A percentile compares a stretch with the other conserved stretches of the same genome.
Conservation (phyloP, 768 basidiomycete species). For the Tylopilus felleus region DNA sequence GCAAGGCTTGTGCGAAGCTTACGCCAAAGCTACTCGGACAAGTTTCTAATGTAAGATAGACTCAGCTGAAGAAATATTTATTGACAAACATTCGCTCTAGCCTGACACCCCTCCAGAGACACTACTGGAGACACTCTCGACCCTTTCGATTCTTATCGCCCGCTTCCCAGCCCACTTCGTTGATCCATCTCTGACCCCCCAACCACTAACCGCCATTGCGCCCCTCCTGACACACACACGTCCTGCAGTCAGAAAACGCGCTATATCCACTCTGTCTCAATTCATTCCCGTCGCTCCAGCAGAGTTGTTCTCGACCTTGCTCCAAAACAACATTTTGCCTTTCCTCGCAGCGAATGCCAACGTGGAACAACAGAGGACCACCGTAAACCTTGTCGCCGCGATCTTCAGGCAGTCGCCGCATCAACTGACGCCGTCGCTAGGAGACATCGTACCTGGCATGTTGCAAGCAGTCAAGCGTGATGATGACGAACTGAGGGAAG, state of each 20-base stretch:
- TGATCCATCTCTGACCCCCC: slow-evolving; percentile 47
- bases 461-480: slow-evolving; percentile 66
- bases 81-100: slow-evolving; percentile 33
- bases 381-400: slow-evolving; percentile 74
- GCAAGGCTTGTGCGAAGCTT: slow-evolving; percentile 77
- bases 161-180: slow-evolving; percentile 75
- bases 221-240: slow-evolving; percentile 73
- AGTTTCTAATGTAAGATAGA: slow-evolving; percentile 60
- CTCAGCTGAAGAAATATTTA: not conserved
- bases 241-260: slow-evolving; percentile 88
- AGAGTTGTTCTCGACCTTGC: slow-evolving; percentile 56
- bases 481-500: slow-evolving; percentile 83
- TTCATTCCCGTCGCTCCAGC: slow-evolving; percentile 73
- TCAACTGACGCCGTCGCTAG: slow-evolving; percentile 59
- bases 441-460: slow-evolving; percentile 65
- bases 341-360: slow-evolving; percentile 50
- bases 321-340: slow-evolving; percentile 58
- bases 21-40: slow-evolving; percentile 81
- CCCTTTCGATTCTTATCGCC: slow-evolving; percentile 83
- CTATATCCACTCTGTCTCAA: slow-evolving; percentile 81
- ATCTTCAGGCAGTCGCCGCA: slow-evolving; percentile 72
- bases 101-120: slow-evolving; percentile 73
- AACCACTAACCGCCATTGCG: slow-evolving; percentile 63
- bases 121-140: slow-evolving; percentile 77
- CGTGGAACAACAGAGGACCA: slow-evolving; percentile 71